Base-by-base conservation (phyloP, 768 basidiomycete genomes). In the Lyophyllum decastes region DNA sequence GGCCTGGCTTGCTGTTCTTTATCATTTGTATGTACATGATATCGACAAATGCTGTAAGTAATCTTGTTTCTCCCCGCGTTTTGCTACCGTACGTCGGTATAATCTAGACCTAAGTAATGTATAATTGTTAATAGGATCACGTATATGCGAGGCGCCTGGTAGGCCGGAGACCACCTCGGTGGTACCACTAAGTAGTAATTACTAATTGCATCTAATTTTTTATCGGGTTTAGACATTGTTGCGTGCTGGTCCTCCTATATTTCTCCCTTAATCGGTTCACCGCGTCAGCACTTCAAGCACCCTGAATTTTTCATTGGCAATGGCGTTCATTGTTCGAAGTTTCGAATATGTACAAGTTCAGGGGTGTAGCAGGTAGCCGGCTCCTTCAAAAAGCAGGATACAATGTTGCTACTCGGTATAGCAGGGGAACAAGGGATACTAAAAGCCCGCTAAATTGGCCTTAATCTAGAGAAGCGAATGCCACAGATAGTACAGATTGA, bases 401-500 rank as follows among this genome's bases (percentile, higher is more conserved):
- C 4, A 16, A 48, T 5, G n/a, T 26, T n/a, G 14, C 27, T 16
- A 25, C 19, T 24, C 21, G 5, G 8, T 21, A 26, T 27, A 6
- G 16, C n/a, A 47, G n/a, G n/a, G n/a, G n/a, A 19, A 17, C 7
- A 19, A 19, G 47, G 16, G 47, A 30, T 30, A 27, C 26, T 26
- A 30, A 48, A 48, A 48, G 47, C 47, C 26, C n/a, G 21, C n/a
- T 17, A 9, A 27, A 22, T 48, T 30, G 47, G 47, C 47, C 26
- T 27, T 55, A 52, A 49, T 55, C 56, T 51, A 58, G 54, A 60
- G 30, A n/a, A 52, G 55, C 27, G 51, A 54, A 61, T 59, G 56
- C 54, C 56, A 57, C 48, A 61, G 50, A 51, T 61, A 52, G 54
- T 65, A 63, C 64, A 63, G 25, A 61, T 66, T 65, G 62, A 64